Base-by-base conservation (phyloP, 2,329 filamentous ascomycete genomes). In the Teratosphaeria nubilosa region DNA sequence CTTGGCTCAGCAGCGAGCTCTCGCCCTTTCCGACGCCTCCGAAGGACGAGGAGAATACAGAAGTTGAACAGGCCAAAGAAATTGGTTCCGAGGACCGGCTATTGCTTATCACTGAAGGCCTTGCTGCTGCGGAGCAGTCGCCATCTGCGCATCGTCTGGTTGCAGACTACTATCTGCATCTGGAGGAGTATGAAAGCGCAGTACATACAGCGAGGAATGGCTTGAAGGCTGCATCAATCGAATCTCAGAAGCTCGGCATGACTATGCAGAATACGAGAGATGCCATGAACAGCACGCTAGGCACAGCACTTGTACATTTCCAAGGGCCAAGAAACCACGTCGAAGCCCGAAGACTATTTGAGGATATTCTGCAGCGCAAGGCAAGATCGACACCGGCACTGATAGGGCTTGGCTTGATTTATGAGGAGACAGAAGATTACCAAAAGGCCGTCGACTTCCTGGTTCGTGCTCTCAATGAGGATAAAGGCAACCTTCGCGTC, bases 351-450 rank as follows among this genome's bases (percentile, higher is more conserved):
- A 74, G 74, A n/a, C 79, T 96, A 0, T 97, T 99, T 65, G 86
- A 96, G 65, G 82, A 82, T 31, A 88, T 97, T 5, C 79, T 99
- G 0, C 78, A 83, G 53, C 83, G 87, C 27, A 90, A 95, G 58
- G 81, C 85, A 1, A 83, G 82, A 2, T 91, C 88, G 0, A 95
- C 91, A 0, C 77, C 85, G 31, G 91, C 91, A 2, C 77, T 99
- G 61, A 88, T 97, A 52, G 94, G 94, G 0, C 84, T 96, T 34
- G 95, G 94, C 1, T 75, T 97, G 25, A 92, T 99, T 48, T 86
- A 91, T 53, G 91, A 96, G 72, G 94, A 97, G 66, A 91, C 96
- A 63, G 87, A 96, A 67, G 88, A 97, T 62, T 96, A 89, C 66
- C 79, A 82, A 53, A 81, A 90, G 66, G 94, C 95, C 0, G 84